Evolutionary conservation across 495 filamentous ascomycete genomes (phyloP), one percentile per base, ranked within the genome.

Genomic region (Daldinia childiae): DNA sequence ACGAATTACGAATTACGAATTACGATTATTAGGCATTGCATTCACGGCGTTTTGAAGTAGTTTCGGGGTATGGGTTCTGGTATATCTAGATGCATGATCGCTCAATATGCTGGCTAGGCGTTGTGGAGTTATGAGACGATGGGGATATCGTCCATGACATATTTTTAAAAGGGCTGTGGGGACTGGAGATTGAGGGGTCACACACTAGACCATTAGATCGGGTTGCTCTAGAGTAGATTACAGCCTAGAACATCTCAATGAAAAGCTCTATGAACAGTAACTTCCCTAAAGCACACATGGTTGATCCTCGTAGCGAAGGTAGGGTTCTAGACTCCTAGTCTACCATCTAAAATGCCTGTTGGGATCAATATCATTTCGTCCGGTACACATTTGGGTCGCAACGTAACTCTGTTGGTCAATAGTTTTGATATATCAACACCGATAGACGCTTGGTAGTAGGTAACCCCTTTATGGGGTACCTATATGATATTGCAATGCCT

Each of bases 1-100:
- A 72, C 48, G 64, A 65, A 43, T 60, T 52, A 72, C 38, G 64
- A 65, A 43, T 60, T 52, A 72, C 38, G 69, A 72, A 27, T 61
- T 72, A 72, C 57, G 69, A 72, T 29, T 21, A 56, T 61, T 26
- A 41, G 58, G n/a, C 21, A 43, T 34, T 72, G 59, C 59, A 72
- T 64, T 63, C 29, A 51, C 24, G 64, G 69, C 54, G 64, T 61
- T 59, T 21, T 56, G 4, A 8, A 24, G 8, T 30, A 3, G 12
- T 15, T 54, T 30, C 14, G 21, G 50, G 50, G 43, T 21, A 11
- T 12, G 19, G 9, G 19, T 24, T 48, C 11, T 48, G 43, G 24
- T 24, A 48, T 24, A 48, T 48, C 19, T 48, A 48, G 43, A 48
- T 12, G 43, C 43, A 48, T 48, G 43, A 48, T 48, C 43, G 9